phyloP scores from a whole-genome alignment of 2,329 filamentous ascomycete species.

The Colletotrichum acutatum region DNA sequence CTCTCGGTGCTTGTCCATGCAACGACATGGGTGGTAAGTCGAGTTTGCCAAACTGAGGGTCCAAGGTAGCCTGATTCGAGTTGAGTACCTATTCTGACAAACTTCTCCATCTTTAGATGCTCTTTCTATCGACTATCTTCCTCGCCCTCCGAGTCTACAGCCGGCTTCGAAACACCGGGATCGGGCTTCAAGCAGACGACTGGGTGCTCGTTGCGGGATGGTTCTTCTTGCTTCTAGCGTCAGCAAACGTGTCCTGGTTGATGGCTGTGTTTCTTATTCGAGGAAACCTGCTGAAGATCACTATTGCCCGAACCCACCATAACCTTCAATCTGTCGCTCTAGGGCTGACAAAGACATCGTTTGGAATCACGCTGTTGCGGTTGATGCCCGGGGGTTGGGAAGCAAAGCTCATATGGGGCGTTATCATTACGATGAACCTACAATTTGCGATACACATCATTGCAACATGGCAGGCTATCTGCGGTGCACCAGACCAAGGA shows the following conservation, averaged over 20 bases:
- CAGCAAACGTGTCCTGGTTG: slow-evolving; percentile 23
- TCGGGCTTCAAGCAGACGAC: slow-evolving; percentile 46
- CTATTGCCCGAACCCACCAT: slow-evolving; percentile 36
- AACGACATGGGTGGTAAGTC: slow-evolving; percentile 5
- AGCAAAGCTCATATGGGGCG: slow-evolving; percentile 41
- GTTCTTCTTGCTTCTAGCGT: slow-evolving; percentile 40
- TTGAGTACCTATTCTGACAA: neutral
- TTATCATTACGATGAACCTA: slow-evolving; percentile 47
- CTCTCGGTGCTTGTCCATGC: neutral
- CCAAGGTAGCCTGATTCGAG: too few species aligned
- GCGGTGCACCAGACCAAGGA: slow-evolving; percentile 32
- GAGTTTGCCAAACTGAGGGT: too few species aligned
- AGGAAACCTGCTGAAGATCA: slow-evolving; percentile 34
- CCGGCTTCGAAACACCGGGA: slow-evolving; percentile 32
- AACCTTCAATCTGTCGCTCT: slow-evolving; percentile 44
- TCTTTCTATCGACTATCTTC: slow-evolving; percentile 9
- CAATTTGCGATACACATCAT: slow-evolving; percentile 41
- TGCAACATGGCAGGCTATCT: slow-evolving; percentile 42
- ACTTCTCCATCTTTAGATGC: neutral
- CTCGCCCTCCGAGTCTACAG: slow-evolving; percentile 38
- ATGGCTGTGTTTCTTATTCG: slow-evolving; percentile 35
- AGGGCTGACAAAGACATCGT: slow-evolving; percentile 50
- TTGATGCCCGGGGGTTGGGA: slow-evolving; percentile 40
- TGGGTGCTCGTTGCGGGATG: slow-evolving; percentile 42
- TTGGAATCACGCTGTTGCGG: slow-evolving; percentile 49